Evolutionary conservation across 2,329 filamentous ascomycete genomes (phyloP), one percentile per base, ranked within the genome.

Genomic region (Hypocrella siamensis): DNA sequence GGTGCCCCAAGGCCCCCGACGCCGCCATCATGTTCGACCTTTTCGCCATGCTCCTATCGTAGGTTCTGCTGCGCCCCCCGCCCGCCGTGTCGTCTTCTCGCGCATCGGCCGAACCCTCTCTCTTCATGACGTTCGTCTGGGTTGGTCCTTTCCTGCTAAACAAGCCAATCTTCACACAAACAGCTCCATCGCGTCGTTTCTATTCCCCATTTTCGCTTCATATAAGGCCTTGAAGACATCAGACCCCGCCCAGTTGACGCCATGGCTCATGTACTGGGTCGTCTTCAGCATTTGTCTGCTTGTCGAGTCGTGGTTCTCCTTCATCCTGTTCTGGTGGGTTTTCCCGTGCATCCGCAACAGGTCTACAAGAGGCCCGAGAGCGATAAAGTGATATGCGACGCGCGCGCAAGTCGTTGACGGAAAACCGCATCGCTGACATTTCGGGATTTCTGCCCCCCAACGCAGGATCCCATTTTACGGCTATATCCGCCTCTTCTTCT

Each of bases 261-360:
- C 88, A 76, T 98, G 90, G 90, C 72, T 96, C 42, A 96, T 96
- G 80, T 98, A 96, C 69, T 98, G 88, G 80, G 84, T 93, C 38
- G 84, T 93, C 17, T 71, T 94, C 41, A 81, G 82, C 38, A 78
- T 82, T 52, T 73, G 77, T 45, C 66, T 86, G 35, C 70, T 90
- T 38, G 72, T 76, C 56, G 90, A 96, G 60, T 86, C 79, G 29
- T 93, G 85, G 72, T 75, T 80, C 35, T 74, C 78, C 46, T 93
- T 88, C 59, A 76, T 96, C 48, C 69, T 96, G 29, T 69, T 69
- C 52, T 96, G 85, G 79, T 77, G 16, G 8, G 26, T 28, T 9
- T 22, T 22, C 21, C 21, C 21, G 7, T 22, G 14, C 17, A 12
- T n/a, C n/a, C n/a, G n/a, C n/a, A n/a, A n/a, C n/a, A n/a, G n/a